These are phyloP conservation scores for Candida glaebosa DNA, from an alignment of 805 yeast genomes.

Conservation along the genomic window DNA sequence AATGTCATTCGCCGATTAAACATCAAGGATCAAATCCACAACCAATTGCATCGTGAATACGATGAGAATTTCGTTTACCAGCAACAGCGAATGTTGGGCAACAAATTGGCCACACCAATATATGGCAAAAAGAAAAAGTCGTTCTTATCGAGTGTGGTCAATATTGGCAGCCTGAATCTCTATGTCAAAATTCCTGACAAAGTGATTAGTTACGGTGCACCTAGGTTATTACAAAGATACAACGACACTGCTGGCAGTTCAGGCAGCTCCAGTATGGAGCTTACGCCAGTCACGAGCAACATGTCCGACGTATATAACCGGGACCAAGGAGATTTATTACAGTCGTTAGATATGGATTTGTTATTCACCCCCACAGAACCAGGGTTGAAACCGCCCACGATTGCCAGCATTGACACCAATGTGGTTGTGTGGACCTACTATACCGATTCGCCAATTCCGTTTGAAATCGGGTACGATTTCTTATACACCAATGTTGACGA, in stretches of 20 bases:
- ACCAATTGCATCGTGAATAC: slow-evolving; percentile 7
- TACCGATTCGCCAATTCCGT: slow-evolving; percentile 40
- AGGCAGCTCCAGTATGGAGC: neutral
- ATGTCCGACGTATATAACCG: slow-evolving; percentile 32
- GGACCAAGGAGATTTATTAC: slow-evolving; percentile 17
- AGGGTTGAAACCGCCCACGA: slow-evolving; percentile 28
- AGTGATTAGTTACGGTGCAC: slow-evolving; percentile 34
- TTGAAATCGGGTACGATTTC: slow-evolving; percentile 38
- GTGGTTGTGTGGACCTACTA: slow-evolving; percentile 39
- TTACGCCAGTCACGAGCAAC: slow-evolving; percentile 4
- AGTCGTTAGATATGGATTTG: slow-evolving; percentile 23
- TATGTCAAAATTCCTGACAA: slow-evolving; percentile 32
- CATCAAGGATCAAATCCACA: slow-evolving; percentile 9
- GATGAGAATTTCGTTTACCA: slow-evolving; percentile 4
- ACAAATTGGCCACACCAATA: slow-evolving; percentile 17
- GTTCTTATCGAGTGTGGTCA: slow-evolving; percentile 28
- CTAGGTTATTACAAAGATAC: slow-evolving; percentile 34
- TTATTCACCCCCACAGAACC: slow-evolving; percentile 23
- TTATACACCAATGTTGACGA: slow-evolving; percentile 29
- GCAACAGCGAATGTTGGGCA: slow-evolving; percentile 27
- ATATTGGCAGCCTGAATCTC: slow-evolving; percentile 32
- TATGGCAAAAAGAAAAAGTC: slow-evolving; percentile 36
- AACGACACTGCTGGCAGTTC: slow-evolving; percentile 16
- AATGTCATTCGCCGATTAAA: slow-evolving; percentile 3
- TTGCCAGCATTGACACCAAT: slow-evolving; percentile 31